Base-by-base conservation (phyloP, 2,329 filamentous ascomycete species). In the Diaporthe vexans region DNA sequence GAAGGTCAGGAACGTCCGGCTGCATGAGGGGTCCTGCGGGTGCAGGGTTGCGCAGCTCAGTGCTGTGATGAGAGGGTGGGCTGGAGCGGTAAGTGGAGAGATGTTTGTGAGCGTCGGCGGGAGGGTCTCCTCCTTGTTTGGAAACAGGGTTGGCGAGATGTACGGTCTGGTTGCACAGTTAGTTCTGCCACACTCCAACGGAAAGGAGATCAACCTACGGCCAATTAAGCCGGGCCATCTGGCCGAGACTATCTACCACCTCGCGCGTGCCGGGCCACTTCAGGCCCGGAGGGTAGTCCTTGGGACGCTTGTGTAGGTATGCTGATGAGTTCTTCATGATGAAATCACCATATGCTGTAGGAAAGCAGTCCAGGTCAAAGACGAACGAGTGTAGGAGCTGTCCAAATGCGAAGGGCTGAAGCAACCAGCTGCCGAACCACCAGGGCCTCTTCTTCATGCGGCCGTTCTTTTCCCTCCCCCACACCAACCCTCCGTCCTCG, bases 21-120 rank as follows among this genome's bases (percentile, higher is more conserved):
- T 89, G 83, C 96, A 99, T 24, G 94, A 97, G 1, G 96, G 95
- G 79, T 97, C 94, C 24, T 90, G 88, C 0, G 96, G 95, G 81
- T 99, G 96, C 3, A 98, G 90, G 2, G 96, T 89, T 0, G 96
- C 96, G 84, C 97, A 99, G 57, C 95, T 96, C 26, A 98, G 90
- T 35, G 92, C 93, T 13, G 90, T 92, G 81, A 97, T 96, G 56
- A 95, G 91, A 1, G 96, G 96, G 80, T 98, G 96, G 0, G 96
- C 96, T 37, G 93, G 90, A 1, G 93, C 92, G 1, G 94, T 95
- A 72, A 98, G 91, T 0, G 95, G 94, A 0, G 92, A 88, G 73
- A 98, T 92, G 17, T 89, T 85, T 29, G 87, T 81, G n/a, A 97
- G 88, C 4, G 91, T 86, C 4, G 89, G 81, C 0, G 94, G 91